Evolutionary conservation across 129 eudicot species (phyloP), one percentile per base, ranked within the genome.

Genomic region (Saussurea involucrata): DNA sequence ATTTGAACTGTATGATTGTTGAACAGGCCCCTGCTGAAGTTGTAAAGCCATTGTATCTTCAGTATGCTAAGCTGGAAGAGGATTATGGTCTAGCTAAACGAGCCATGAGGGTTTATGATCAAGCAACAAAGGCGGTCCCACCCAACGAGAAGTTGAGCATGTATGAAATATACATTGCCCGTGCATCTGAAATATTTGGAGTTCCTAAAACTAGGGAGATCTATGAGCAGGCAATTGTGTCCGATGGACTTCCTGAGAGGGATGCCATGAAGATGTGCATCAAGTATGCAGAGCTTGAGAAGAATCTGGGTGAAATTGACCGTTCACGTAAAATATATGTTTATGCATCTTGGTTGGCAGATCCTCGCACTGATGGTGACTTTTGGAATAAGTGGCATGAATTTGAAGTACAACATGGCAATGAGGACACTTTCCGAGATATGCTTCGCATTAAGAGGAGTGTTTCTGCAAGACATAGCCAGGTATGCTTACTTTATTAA

Each of bases 101-200:
- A 72, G 98, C 97, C 24, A 91, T 95, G 98, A 77, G 81, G 40
- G 96, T 95, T 27, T 91, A 95, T 83, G 96, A 95, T 81, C 88
- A 89, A 80, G 96, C 97, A 12, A 89, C 96, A 63, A 95, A 95
- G 71, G 91, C 97, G 27, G 99, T 95, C 17, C 99, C 99, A 3
- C 76, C 89, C n/a, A 85, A 69, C 69, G 97, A 92, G 83, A 92
- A 92, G 76, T 74, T 92, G 78, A 85, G 96, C 90, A 95, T 95
- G 99, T 95, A 89, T 65, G 97, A 95, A 53, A 85, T 92, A 13
- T 92, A 95, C 87, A 95, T 95, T 37, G 94, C 99, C 20, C 92
- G 96, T 82, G 95, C 97, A n/a, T 94, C 97, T 18, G 99, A 95
- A 46, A 92, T 95, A 68, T 95, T 86, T 80, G 99, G 99, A 55